These are phyloP conservation scores for Beauveria brongniartii DNA, from an alignment of 2,329 filamentous ascomycete species.

Conservation along the genomic window DNA sequence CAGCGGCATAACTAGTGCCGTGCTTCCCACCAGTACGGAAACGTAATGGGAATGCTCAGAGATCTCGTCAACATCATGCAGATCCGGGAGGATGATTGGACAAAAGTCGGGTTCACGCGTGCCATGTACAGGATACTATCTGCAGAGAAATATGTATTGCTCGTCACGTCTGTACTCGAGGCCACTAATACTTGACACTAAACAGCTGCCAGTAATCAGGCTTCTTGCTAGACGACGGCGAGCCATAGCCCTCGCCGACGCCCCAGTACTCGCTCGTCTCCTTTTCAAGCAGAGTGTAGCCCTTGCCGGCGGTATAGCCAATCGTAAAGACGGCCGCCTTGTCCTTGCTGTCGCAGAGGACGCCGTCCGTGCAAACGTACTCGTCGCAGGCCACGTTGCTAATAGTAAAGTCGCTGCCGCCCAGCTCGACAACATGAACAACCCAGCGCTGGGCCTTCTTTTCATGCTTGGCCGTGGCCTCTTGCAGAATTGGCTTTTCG, in stretches of 20 bases:
- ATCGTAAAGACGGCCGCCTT: conserved; percentile 15
- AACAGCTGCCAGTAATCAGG: conserved; percentile 7
- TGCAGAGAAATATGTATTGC: not conserved
- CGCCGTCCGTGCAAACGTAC: conserved; percentile 15
- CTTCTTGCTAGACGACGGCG: not conserved
- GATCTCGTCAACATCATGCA: not conserved
- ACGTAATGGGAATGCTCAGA: not conserved
- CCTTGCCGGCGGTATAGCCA: conserved; percentile 14
- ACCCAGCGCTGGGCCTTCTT: conserved; percentile 40
- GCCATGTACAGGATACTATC: not conserved
- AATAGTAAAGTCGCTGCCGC: conserved; percentile 22
- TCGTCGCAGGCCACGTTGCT: conserved; percentile 17
- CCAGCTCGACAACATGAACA: conserved; percentile 29
- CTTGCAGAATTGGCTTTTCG: conserved; percentile 16
- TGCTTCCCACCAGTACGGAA: not conserved
- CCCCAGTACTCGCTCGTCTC: conserved; percentile 7
- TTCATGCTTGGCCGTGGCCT: conserved; percentile 28
- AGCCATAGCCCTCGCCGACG: not conserved
- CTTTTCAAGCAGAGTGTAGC: conserved; percentile 15
- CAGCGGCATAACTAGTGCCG: not conserved
- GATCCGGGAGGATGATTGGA: not conserved
- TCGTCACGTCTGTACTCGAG: not conserved
- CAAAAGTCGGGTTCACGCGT: not conserved
- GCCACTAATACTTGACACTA: conserved; percentile 9
- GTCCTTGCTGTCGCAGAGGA: conserved; percentile 10